These are phyloP conservation scores for Globisporangium parvum DNA, from an alignment of 352 stramenopile species.

Conservation along the genomic window DNA sequence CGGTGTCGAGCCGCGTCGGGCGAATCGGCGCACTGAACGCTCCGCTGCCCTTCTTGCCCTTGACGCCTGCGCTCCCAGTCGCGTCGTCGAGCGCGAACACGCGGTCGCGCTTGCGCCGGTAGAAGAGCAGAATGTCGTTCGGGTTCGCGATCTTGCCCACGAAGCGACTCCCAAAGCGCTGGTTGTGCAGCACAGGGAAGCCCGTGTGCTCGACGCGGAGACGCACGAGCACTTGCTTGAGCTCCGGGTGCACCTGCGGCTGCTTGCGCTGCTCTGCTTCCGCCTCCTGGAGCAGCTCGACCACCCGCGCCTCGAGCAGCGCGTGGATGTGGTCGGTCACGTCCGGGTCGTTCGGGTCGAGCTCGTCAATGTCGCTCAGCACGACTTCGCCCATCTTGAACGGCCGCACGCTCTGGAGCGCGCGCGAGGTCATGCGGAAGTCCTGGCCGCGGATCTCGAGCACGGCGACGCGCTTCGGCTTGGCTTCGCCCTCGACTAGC, in stretches of 20 bases:
- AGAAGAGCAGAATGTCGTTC: constrained; percentile 85
- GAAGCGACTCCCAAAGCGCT: constrained; percentile 84
- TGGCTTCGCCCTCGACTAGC: constrained; percentile 85
- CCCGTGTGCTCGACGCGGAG: constrained; percentile 85
- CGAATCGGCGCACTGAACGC: constrained; percentile 41
- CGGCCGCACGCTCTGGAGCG: constrained; percentile 88
- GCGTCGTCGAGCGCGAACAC: constrained; percentile 35
- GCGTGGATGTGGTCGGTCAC: constrained; percentile 62
- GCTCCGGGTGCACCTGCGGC: constrained; percentile 19
- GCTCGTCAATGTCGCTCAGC: constrained; percentile 75
- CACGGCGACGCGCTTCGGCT: constrained; percentile 84
- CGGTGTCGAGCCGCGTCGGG: constrained; percentile 48
- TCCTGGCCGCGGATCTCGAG: constrained; percentile 86
- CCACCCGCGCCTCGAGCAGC: constrained; percentile 59
- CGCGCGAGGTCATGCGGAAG: constrained; percentile 85
- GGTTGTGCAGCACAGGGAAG: constrained; percentile 85
- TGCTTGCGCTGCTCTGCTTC: constrained; percentile 32
- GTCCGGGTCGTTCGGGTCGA: constrained; percentile 90
- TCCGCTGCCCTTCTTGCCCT: constrained; percentile 18
- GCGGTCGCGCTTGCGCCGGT: constrained; percentile 58
- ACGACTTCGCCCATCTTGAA: constrained; percentile 92
- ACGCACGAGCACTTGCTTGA: constrained; percentile 71
- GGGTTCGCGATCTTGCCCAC: constrained; percentile 85
- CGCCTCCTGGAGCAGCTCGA: constrained; percentile 61
- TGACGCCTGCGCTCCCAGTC: constrained; percentile 4